A percentile compares a stretch with the other conserved stretches of the same genome.
These are phyloP conservation scores for Marasmius oreades DNA, from an alignment of 1,284 basidiomycete genomes.

Conservation along the genomic window DNA sequence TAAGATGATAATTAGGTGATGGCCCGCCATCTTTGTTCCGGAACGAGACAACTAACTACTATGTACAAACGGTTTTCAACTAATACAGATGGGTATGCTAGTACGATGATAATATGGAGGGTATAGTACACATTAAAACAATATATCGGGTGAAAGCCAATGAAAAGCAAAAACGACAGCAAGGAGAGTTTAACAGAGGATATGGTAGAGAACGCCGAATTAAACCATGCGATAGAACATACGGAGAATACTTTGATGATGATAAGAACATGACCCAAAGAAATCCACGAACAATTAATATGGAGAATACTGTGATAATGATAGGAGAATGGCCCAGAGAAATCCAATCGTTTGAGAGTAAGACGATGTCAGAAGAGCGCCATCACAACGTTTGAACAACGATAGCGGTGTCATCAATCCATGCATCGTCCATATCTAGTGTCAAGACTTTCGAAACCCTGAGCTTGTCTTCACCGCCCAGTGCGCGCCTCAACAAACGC, in stretches of 20 bases:
- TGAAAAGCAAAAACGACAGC: neutral
- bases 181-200: neutral
- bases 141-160: neutral
- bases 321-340: too few species aligned
- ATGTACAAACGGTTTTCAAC: neutral
- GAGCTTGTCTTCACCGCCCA: constrained; percentile 54
- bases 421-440: constrained; percentile 59
- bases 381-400: constrained; percentile 53
- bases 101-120: neutral
- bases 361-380: neutral
- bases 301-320: too few species aligned
- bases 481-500: constrained; percentile 48
- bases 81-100: neutral
- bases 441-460: constrained; percentile 60
- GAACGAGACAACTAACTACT: neutral
- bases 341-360: neutral
- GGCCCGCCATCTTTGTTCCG: too few species aligned
- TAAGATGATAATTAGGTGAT: too few species aligned
- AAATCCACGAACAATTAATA: neutral
- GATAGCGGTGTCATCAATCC: constrained; percentile 71
- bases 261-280: too few species aligned
- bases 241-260: too few species aligned
- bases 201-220: neutral
- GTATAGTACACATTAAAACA: neutral
- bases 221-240: neutral